Conservation (phyloP, 176 grass and related monocot species). For the Carex kokanica region DNA sequence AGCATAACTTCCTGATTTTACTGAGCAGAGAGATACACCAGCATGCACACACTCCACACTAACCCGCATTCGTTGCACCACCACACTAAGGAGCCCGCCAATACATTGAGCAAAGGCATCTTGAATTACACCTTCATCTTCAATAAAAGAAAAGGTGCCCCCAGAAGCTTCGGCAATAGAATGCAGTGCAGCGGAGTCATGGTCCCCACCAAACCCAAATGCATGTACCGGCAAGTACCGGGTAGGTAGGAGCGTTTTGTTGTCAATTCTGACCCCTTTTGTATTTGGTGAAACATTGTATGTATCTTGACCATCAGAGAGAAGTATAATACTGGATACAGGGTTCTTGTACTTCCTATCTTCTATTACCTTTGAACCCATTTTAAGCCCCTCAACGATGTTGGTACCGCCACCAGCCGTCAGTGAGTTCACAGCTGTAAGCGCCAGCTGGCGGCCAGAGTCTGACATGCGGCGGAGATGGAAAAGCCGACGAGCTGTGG, state of each 20-base stretch:
- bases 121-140: constrained; percentile 86
- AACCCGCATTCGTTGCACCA: constrained; percentile 60
- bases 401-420: constrained; percentile 72
- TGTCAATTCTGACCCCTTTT: constrained; percentile 34
- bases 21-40: constrained; percentile 54
- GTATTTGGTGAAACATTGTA: constrained; percentile 56
- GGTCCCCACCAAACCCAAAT: constrained; percentile 85
- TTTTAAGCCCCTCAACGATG: constrained; percentile 76
- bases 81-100: constrained; percentile 84
- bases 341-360: constrained; percentile 73
- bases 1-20: constrained; percentile 78
- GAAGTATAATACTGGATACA: constrained; percentile 84
- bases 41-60: constrained; percentile 52
- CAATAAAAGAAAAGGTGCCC: constrained; percentile 96
- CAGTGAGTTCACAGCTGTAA: constrained; percentile 76
- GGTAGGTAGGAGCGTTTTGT: constrained; percentile 53
- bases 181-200: constrained; percentile 72
- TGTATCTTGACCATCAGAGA: constrained; percentile 90
- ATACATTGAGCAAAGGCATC: constrained; percentile 99
- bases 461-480: constrained; percentile 75
- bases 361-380: constrained; percentile 73
- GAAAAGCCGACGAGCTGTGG: constrained; percentile 62
- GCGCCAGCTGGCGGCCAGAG: constrained; percentile 58
- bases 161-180: constrained; percentile 81
- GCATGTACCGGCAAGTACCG: constrained; percentile 66